Conservation (phyloP, 2,329 filamentous ascomycete genomes). For the Aspergillus caelatus region DNA sequence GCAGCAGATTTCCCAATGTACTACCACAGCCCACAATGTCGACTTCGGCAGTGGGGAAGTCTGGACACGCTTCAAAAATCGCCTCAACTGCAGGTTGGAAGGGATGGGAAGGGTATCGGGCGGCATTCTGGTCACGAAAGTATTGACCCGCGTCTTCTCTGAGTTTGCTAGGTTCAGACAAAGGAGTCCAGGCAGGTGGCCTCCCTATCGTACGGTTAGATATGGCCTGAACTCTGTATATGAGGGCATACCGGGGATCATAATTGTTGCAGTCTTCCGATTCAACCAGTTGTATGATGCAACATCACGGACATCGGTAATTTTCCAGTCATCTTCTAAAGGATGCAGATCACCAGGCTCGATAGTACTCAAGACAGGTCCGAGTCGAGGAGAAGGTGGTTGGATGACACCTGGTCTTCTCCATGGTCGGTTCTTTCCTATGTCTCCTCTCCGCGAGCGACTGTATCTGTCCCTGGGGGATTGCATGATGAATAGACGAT, state of each 20-base stretch:
- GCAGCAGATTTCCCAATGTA: slow-evolving; percentile 63
- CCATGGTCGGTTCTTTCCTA: too few species aligned
- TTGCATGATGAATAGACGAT: too few species aligned
- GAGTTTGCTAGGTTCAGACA: slow-evolving; percentile 35
- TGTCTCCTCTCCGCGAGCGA: too few species aligned
- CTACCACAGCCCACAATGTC: slow-evolving; percentile 65
- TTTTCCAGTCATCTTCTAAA: not conserved
- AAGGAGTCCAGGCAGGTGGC: slow-evolving; percentile 57
- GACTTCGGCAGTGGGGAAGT: slow-evolving; percentile 39
- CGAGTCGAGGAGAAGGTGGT: too few species aligned
- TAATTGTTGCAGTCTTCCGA: slow-evolving; percentile 39
- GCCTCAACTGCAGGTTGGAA: slow-evolving; percentile 50
- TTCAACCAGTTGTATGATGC: slow-evolving; percentile 59
- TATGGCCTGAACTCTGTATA: too few species aligned
- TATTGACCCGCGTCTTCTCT: slow-evolving; percentile 48
- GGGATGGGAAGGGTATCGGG: slow-evolving; percentile 41
- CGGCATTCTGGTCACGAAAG: slow-evolving; percentile 48
- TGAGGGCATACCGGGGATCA: slow-evolving; percentile 54
- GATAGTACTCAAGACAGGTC: not conserved
- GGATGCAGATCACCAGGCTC: not conserved
- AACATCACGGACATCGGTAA: not conserved
- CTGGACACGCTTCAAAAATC: slow-evolving; percentile 42
- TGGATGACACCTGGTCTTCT: too few species aligned
- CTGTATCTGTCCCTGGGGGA: too few species aligned
- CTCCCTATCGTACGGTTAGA: slow-evolving; percentile 41